phyloP scores from a whole-genome alignment of 106 monocot genomes.

The Narthecium ossifragum region DNA sequence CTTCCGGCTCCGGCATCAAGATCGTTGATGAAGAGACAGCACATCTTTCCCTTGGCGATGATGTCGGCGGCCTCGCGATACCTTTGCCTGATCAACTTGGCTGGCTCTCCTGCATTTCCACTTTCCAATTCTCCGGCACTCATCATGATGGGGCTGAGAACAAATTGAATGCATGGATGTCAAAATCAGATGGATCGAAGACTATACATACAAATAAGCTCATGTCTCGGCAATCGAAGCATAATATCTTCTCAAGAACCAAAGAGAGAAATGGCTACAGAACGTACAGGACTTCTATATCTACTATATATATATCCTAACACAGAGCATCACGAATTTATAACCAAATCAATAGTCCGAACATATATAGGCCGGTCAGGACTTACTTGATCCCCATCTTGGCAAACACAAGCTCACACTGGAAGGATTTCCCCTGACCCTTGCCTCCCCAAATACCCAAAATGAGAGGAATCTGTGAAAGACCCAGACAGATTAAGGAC shows the following conservation, averaged over 20 bases:
- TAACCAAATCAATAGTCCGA: neutral
- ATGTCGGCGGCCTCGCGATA: conserved; percentile 96
- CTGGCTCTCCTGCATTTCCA: conserved; percentile 96
- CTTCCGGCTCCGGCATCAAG: conserved; percentile 96
- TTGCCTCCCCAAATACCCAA: conserved; percentile 99
- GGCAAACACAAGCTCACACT: conserved; percentile 89
- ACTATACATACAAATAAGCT: too few relatives aligned
- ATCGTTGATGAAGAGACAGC: conserved; percentile 96
- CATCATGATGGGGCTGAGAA: conserved; percentile 94
- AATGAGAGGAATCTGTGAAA: conserved; percentile 81
- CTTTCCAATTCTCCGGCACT: conserved; percentile 99
- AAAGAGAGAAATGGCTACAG: too few relatives aligned
- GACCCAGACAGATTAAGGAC: too few relatives aligned
- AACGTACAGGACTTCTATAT: too few relatives aligned
- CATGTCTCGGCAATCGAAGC: too few relatives aligned
- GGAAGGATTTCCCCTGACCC: conserved; percentile 98
- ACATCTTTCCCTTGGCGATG: conserved; percentile 96
- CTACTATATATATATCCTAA: too few relatives aligned
- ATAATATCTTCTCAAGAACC: too few relatives aligned
- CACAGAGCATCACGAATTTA: too few relatives aligned
- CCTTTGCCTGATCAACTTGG: conserved; percentile 86
- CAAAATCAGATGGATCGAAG: too few relatives aligned
- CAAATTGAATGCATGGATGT: neutral
- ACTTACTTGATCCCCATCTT: conserved; percentile 99
- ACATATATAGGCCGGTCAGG: neutral